phyloP scores from a whole-genome alignment of 1,284 basidiomycete genomes.

The Puccinia triticina region DNA sequence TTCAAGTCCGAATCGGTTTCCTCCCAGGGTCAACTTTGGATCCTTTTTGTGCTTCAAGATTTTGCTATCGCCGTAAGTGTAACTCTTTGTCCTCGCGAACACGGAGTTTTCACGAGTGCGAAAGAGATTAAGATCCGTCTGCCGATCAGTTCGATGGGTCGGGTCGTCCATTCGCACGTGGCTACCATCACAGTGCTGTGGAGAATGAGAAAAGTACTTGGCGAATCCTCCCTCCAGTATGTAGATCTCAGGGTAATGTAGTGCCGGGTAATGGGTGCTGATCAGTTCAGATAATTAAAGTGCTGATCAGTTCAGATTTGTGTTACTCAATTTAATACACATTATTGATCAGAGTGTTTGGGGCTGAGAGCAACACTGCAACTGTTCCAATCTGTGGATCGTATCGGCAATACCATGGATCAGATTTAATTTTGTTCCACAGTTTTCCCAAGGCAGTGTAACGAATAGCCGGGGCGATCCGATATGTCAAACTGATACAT shows the following conservation, averaged over 20 bases:
- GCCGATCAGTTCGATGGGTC: conserved; percentile 73
- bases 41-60: conserved; percentile 8
- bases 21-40: background rate
- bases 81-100: conserved; percentile 81
- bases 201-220: conserved; percentile 63
- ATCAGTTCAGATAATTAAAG: too few species aligned
- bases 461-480: too few species aligned
- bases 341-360: too few species aligned
- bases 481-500: too few species aligned
- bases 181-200: background rate
- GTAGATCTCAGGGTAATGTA: conserved; percentile 96
- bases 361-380: too few species aligned
- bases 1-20: background rate
- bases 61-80: conserved; percentile 75
- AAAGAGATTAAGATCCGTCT: conserved; percentile 86
- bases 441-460: too few species aligned
- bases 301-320: too few species aligned
- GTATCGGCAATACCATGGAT: too few species aligned
- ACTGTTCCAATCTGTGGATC: too few species aligned
- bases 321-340: too few species aligned
- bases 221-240: conserved; percentile 94
- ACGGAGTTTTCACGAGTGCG: conserved; percentile 67
- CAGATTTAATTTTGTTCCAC: too few species aligned
- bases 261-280: conserved; percentile 82
- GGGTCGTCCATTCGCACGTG: conserved; percentile 97